Evolutionary conservation across 352 stramenopile species (phyloP).

Genomic region (Phytophthora sp.): DNA sequence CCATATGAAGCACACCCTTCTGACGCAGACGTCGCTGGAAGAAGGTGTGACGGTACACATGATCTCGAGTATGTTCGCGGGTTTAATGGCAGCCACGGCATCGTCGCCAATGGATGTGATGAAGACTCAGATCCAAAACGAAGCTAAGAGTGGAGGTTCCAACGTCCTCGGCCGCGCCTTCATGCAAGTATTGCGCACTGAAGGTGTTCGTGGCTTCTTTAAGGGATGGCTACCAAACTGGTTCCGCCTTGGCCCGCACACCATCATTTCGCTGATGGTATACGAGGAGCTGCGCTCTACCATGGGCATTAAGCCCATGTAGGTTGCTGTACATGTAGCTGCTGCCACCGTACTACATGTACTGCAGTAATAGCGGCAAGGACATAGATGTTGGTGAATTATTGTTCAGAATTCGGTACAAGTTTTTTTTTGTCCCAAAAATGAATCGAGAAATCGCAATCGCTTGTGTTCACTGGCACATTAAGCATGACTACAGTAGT

Average conservation of each 20-base stretch:
- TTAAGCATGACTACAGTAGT: too few relatives aligned
- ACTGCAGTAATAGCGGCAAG: not conserved
- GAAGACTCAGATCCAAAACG: constrained; percentile 90
- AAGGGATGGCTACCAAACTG: constrained; percentile 81
- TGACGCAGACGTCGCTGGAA: constrained; percentile 52
- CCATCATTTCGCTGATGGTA: constrained; percentile 79
- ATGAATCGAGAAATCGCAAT: too few relatives aligned
- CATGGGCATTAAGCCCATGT: constrained; percentile 64
- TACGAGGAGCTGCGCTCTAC: constrained; percentile 69
- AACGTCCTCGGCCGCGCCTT: constrained; percentile 62
- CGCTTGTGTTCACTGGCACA: too few relatives aligned
- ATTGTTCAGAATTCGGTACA: too few relatives aligned
- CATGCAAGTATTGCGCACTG: constrained; percentile 53
- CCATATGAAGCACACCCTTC: constrained; percentile 73
- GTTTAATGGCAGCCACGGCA: constrained; percentile 66
- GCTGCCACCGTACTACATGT: not conserved
- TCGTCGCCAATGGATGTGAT: constrained; percentile 83
- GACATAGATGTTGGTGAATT: not conserved
- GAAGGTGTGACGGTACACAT: constrained; percentile 72
- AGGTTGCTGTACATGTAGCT: constrained; percentile 19
- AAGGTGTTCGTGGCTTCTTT: constrained; percentile 72
- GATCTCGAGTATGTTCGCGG: constrained; percentile 73
- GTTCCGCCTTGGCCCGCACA: constrained; percentile 75
- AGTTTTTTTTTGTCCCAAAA: too few relatives aligned
- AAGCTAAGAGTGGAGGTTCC: constrained; percentile 41